These are phyloP conservation scores for Ceratobasidium sp. DNA, from an alignment of 1,284 basidiomycete species.

Conservation along the genomic window DNA sequence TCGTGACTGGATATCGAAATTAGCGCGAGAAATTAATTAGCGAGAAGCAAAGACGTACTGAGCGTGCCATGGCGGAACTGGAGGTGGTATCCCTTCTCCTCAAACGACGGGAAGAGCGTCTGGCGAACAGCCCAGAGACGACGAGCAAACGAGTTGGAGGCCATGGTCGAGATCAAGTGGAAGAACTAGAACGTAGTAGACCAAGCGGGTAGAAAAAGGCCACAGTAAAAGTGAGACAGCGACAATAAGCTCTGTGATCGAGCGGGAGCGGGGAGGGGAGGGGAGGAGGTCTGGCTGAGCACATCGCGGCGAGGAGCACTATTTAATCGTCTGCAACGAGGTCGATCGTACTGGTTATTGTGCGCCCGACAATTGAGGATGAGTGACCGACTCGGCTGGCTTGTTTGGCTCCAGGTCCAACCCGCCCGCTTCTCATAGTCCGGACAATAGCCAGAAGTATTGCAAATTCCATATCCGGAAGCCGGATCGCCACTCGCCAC, in stretches of 20 bases:
- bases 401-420: constrained; percentile 41
- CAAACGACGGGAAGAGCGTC: constrained; percentile 38
- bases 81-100: constrained; percentile 32
- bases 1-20: constrained; percentile 1
- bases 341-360: constrained; percentile 14
- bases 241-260: constrained; percentile 38
- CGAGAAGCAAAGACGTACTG: constrained; percentile 16
- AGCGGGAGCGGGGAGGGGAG: constrained; percentile 8
- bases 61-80: constrained; percentile 43
- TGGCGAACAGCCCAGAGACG: constrained; percentile 34
- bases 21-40: not conserved
- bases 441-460: constrained; percentile 34
- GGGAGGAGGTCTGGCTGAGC: not conserved
- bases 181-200: not conserved
- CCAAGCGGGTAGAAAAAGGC: not conserved
- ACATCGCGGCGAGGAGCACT: not conserved
- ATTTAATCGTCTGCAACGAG: constrained; percentile 27
- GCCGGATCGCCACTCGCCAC: constrained; percentile 2
- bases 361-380: constrained; percentile 42
- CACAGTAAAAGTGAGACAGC: not conserved
- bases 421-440: constrained; percentile 9
- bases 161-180: constrained; percentile 14
- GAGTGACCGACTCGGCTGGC: constrained; percentile 24
- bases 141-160: not conserved
- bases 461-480: constrained; percentile 19